These are phyloP conservation scores for Calonectria hawksworthii DNA, from an alignment of 2,329 filamentous ascomycete species.

Conservation along the genomic window DNA sequence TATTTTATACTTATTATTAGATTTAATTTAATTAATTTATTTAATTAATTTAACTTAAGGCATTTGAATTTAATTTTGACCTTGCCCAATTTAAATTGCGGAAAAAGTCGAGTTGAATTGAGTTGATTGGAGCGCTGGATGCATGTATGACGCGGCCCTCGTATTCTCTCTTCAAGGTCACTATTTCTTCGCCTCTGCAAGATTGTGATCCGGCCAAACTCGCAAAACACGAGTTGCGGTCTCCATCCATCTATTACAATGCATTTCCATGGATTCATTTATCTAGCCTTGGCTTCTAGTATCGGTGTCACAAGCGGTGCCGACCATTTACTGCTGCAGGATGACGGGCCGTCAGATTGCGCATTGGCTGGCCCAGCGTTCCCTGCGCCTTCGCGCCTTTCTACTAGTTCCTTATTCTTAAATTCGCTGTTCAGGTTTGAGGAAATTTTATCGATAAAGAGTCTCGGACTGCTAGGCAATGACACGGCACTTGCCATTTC, in stretches of 20 bases:
- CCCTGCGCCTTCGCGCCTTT: neutral
- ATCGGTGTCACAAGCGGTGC: neutral
- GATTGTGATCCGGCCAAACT: neutral
- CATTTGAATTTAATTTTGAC: too few relatives aligned
- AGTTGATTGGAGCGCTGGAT: neutral
- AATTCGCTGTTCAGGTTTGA: neutral
- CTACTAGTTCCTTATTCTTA: neutral
- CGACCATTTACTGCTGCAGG: neutral
- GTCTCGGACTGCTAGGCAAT: neutral
- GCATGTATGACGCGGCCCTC: neutral
- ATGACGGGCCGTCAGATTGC: neutral
- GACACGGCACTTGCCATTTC: neutral
- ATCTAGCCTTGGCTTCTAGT: neutral
- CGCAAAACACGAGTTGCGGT: too few relatives aligned
- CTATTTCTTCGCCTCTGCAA: too few relatives aligned
- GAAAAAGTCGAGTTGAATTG: too few relatives aligned
- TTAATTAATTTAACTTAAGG: too few relatives aligned
- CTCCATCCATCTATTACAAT: neutral
- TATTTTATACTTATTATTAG: too few relatives aligned
- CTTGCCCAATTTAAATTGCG: too few relatives aligned
- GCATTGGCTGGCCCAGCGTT: neutral
- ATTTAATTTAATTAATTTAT: too few relatives aligned
- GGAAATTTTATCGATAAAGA: neutral
- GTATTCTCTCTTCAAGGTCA: too few relatives aligned
- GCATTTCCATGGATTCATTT: neutral